Conservation (phyloP, 2,329 filamentous ascomycete genomes). For the Beauveria sp. region DNA sequence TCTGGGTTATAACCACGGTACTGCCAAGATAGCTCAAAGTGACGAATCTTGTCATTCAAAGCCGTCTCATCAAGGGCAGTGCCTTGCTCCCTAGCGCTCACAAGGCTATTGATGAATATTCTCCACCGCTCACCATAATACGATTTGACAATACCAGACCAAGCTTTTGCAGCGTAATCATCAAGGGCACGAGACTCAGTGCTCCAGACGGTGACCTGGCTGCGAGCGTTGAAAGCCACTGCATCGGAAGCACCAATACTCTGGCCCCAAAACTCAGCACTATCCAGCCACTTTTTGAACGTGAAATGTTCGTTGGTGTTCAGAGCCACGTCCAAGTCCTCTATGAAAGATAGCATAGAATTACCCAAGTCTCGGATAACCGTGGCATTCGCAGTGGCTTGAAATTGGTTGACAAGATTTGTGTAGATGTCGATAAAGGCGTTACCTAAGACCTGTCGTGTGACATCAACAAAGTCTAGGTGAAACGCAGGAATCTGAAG, state of each 20-base stretch:
- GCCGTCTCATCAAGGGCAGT: background rate
- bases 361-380: background rate
- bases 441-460: background rate
- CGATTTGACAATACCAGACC: conserved; percentile 35
- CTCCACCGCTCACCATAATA: conserved; percentile 41
- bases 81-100: background rate
- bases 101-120: conserved; percentile 35
- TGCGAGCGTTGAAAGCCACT: conserved; percentile 33
- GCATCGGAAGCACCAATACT: conserved; percentile 11
- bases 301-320: conserved; percentile 26
- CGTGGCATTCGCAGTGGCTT: background rate
- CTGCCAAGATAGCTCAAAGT: background rate
- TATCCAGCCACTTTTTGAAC: conserved; percentile 32
- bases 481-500: background rate
- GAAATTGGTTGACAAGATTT: background rate
- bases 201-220: conserved; percentile 44
- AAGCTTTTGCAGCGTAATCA: conserved; percentile 42
- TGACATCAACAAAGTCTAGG: conserved; percentile 4
- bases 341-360: background rate
- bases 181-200: conserved; percentile 34
- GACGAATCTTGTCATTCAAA: background rate
- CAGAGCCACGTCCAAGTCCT: background rate
- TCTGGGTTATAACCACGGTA: background rate
- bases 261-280: conserved; percentile 27
- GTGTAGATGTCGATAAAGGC: background rate